Base-by-base conservation (phyloP, 352 stramenopile species). In the Phytophthora quininea region DNA sequence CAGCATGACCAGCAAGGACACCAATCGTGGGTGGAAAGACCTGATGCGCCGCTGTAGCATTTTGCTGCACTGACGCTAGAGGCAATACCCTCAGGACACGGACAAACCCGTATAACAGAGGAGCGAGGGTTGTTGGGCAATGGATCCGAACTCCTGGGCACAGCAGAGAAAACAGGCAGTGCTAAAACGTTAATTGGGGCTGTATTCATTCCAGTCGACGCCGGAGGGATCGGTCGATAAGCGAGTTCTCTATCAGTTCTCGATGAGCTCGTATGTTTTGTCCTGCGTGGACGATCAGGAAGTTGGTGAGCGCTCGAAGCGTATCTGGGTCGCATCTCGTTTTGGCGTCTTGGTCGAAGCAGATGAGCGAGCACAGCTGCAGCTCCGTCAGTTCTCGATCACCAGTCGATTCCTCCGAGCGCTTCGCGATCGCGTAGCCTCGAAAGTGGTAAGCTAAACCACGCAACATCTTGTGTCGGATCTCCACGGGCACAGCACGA, bases 371-470 rank as follows among this genome's bases (percentile, higher is more conserved):
- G 58, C 65, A 75, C 51, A 66, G 74, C 49, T 83, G 71, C 54
- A 87, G 54, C 32, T 83, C 64, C 38, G 73, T 64, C 33, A 60
- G 67, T 15, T 76, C 62, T 11, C 37, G 37, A 24, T 51, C 48
- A 15, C 38, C 50, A 29, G 63, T 51, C 24, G 71, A 72, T 2
- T 27, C n/a, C 32, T 38, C 37, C 10, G 75, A 56, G 38, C 53
- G 71, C 56, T 75, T 72, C 33, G 83, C 54, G 45, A 87, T 53
- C 48, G 84, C 73, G 60, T 79, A 87, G n/a, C 74, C 74, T 19
- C 74, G 68, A 42, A 84, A 67, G 3, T 67, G 48, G 31, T 80
- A 84, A 38, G 45, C 46, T n/a, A 54, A n/a, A n/a, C 58, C 47
- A 3, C 29, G 12, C 14, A 49, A 49, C 43, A 8, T 49, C 48